Evolutionary conservation across 1,284 basidiomycete species (phyloP).

Genomic region (Cutaneotrichosporon cyanovorans): DNA sequence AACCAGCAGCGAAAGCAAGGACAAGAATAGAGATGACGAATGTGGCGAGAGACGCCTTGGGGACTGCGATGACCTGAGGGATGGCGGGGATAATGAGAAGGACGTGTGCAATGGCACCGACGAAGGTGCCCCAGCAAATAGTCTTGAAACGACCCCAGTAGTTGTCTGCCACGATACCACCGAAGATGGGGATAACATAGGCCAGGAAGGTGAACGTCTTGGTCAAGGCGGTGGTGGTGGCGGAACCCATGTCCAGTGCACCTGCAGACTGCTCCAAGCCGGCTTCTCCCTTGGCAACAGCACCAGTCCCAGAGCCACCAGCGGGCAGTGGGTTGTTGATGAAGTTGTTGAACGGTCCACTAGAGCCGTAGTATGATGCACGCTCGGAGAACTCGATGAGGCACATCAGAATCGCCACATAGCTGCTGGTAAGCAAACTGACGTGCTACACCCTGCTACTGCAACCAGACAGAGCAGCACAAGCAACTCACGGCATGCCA

Average conservation of each 20-base stretch:
- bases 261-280: slow-evolving; percentile 56
- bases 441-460: too few relatives aligned
- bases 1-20: slow-evolving; percentile 42
- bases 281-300: slow-evolving; percentile 60
- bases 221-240: slow-evolving; percentile 26
- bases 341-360: slow-evolving; percentile 23
- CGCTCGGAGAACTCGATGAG: slow-evolving; percentile 44
- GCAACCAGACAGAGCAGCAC: neutral
- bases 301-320: slow-evolving; percentile 59
- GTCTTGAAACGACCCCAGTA: slow-evolving; percentile 69
- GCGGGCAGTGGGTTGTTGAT: slow-evolving; percentile 51
- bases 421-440: neutral
- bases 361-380: slow-evolving; percentile 20
- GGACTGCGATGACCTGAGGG: slow-evolving; percentile 32
- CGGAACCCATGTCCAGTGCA: slow-evolving; percentile 33
- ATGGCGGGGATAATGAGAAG: slow-evolving; percentile 40
- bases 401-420: slow-evolving; percentile 27
- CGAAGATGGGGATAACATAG: slow-evolving; percentile 30
- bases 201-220: slow-evolving; percentile 35
- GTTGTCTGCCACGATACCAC: slow-evolving; percentile 54
- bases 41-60: slow-evolving; percentile 16
- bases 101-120: slow-evolving; percentile 39
- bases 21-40: slow-evolving; percentile 45
- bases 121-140: slow-evolving; percentile 49
- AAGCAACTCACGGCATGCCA: slow-evolving; percentile 6